Conservation (phyloP, 2,329 filamentous ascomycete species). For the Orbilia blumenaviensis region DNA sequence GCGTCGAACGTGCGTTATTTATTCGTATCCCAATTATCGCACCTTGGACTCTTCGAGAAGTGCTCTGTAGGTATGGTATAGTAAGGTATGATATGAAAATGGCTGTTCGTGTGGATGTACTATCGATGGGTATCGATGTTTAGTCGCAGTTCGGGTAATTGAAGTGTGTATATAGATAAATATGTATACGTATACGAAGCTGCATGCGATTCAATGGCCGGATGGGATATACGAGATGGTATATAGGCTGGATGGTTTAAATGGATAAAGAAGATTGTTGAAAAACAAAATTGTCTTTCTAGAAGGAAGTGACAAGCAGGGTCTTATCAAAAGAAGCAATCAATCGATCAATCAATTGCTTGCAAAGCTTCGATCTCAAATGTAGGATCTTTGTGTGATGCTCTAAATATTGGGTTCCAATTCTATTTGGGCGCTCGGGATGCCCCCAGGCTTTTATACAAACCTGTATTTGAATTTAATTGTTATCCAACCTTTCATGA, state of each 20-base stretch:
- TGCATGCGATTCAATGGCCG: slow-evolving; percentile 35
- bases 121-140: background rate
- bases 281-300: slow-evolving; percentile 2
- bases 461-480: slow-evolving; percentile 11
- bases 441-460: slow-evolving; percentile 38
- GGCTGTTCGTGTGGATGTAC: background rate
- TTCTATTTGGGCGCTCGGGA: slow-evolving; percentile 3
- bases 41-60: background rate
- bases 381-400: slow-evolving; percentile 15
- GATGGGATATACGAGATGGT: background rate
- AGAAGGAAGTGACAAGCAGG: slow-evolving; percentile 11
- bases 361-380: slow-evolving; percentile 1
- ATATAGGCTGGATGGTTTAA: slow-evolving; percentile 33
- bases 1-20: slow-evolving; percentile 46
- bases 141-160: slow-evolving; percentile 24
- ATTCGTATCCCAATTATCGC: slow-evolving; percentile 18
- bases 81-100: background rate
- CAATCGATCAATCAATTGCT: background rate
- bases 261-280: background rate
- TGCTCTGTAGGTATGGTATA: background rate
- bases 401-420: background rate
- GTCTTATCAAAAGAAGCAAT: background rate
- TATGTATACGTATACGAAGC: slow-evolving; percentile 16
- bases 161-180: too few relatives aligned
- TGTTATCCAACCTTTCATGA: slow-evolving; percentile 23